Evolutionary conservation across 805 yeast species (phyloP), one percentile per base, ranked within the genome.

Genomic region (Saccharomycopsis amapae): DNA sequence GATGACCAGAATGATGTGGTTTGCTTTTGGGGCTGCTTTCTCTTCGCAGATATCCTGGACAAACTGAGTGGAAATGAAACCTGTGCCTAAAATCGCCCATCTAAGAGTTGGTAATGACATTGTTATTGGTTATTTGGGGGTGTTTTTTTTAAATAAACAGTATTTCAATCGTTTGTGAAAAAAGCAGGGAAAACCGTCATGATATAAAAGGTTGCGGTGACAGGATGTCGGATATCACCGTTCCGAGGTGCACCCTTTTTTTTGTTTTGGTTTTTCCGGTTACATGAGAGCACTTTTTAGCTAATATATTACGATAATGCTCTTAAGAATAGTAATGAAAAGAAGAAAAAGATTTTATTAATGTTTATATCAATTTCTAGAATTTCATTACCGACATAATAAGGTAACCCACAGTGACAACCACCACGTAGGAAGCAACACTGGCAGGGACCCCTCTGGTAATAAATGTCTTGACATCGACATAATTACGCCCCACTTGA

Each of bases 391-490:
- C 17, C n/a, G 13, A 9, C 43, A 88, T 82, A 39, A 85, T 65
- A 2, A 76, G 67, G 59, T 78, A 93, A 0, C 97, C 98, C 20
- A 93, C 68, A 2, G 90, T 78, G 5, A 86, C 76, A 37, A 89
- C 77, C 22, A 82, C 76, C 2, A 72, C 45, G 58, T 87, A 90
- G 30, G 88, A 80, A 48, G 87, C 68, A 3, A 90, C 48, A 26
- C 95, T 84, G 22, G 90, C 74, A 7, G 96, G 96, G 6, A 90
- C 87, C 60, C 98, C 98, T 50, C 94, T 73, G 10, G 84, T 81
- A 38, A 93, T 86, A 58, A 93, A 93, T 28, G 85, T 84, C 13
- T 79, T 75, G 13, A 89, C 97, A 0, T 88, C 82, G 56, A 93
- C 67, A 59, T 93, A 93, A 17, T 95, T 87, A 46, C 82, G 81